A percentile compares a stretch with the other conserved stretches of the same genome.
Conservation (phyloP, 257 asterid genomes). For the Leonotis leonurus region DNA sequence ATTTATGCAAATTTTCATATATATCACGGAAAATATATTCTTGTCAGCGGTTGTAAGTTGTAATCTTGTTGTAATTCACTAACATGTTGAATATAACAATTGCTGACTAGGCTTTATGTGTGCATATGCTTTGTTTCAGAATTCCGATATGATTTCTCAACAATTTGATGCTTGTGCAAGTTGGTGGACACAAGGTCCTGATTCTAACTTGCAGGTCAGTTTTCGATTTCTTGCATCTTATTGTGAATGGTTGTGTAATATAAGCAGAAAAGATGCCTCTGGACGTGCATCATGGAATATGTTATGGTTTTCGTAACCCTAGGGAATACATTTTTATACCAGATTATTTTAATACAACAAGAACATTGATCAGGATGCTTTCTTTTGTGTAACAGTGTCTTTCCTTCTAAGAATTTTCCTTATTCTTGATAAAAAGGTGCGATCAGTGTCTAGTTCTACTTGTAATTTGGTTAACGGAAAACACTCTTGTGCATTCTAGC, state of each 20-base stretch:
- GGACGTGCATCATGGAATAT: not conserved
- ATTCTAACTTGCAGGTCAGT: conserved; percentile 84
- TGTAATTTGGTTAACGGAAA: not conserved
- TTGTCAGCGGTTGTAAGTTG: not conserved
- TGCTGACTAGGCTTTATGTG: conserved; percentile 20
- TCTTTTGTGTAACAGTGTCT: not conserved
- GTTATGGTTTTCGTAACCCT: not conserved
- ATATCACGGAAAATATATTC: not conserved
- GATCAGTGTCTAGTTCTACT: not conserved
- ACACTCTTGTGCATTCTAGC: not conserved
- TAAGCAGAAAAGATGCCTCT: not conserved
- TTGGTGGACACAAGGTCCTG: conserved; percentile 99
- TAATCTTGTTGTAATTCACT: conserved; percentile 1
- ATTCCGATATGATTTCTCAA: conserved; percentile 46
- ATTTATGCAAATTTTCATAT: too few species aligned
- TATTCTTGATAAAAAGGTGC: not conserved
- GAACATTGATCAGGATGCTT: not conserved
- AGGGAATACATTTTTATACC: not conserved
- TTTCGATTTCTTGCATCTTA: conserved; percentile 18
- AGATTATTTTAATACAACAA: not conserved
- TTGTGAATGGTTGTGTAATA: not conserved
- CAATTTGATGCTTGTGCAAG: conserved; percentile 99
- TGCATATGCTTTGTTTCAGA: conserved; percentile 33
- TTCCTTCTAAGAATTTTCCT: not conserved
- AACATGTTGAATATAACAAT: not conserved